Base-by-base conservation (phyloP, 345 rosid species). In the Hibiscus syriacus region DNA sequence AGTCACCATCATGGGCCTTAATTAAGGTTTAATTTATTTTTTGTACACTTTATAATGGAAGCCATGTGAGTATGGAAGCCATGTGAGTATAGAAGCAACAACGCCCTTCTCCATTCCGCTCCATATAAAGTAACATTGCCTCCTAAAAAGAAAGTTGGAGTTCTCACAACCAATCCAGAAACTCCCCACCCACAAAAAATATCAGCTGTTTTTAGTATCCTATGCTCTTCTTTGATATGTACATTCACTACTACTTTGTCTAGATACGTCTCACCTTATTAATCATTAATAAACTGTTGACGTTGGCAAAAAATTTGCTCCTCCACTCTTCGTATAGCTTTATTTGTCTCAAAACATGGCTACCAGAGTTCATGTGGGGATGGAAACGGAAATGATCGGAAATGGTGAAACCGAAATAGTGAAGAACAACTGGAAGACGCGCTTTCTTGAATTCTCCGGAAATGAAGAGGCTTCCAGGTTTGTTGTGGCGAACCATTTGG, bases 351-450 rank as follows among this genome's bases (percentile, higher is more conserved):
- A 36, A 36, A 50, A 68, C 8, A 73, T 80, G 81, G 41, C 75
- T 70, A 70, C 68, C 19, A 84, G 69, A 66, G 81, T 77, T 39
- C 85, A 76, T 68, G 81, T 72, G 17, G 80, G 86, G 22, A 71
- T 74, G 62, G 79, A 70, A 14, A 72, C 66, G 68, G 81, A 32
- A 14, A 64, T 26, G 66, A 53, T 23, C 13, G 55, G 59, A 19
- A 69, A 34, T 17, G 58, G 2, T 12, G 64, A 14, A 62, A 43
- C 54, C 11, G 27, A 53, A 3, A 52, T 26, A 22, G 23, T 25
- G 14, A 60, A 10, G 2, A 64, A 68, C 53, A 66, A 69, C 3
- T 69, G 68, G 74, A 78, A 52, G 82, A 78, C 71, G 65, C 64
- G 55, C 13, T 52, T 72, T 5, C 20, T 56, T 23, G 67, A 41